phyloP scores from a whole-genome alignment of 192 early-diverging fungal genomes.

The Piromyces finnis region DNA sequence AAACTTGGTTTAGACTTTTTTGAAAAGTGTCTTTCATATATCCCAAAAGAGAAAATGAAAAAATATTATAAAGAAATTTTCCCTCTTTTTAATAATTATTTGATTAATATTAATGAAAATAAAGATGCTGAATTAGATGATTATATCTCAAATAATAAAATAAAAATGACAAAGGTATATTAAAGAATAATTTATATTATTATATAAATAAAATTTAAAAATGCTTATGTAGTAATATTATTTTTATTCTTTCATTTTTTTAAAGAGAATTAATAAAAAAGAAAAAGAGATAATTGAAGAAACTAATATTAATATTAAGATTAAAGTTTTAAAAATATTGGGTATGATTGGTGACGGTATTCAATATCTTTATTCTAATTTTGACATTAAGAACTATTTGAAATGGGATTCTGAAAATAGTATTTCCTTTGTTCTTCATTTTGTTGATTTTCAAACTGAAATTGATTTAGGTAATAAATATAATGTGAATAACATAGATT shows the following conservation, averaged over 20 bases:
- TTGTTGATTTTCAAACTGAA: constrained; percentile 41
- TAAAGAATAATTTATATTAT: no score
- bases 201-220: no score
- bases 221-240: no score
- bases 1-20: constrained; percentile 37
- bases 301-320: background rate
- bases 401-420: constrained; percentile 51
- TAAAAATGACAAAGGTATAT: background rate
- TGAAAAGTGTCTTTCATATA: constrained; percentile 24
- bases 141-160: background rate
- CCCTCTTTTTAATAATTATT: constrained; percentile 45
- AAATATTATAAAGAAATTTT: constrained; percentile 21
- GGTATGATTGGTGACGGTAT: background rate
- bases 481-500: background rate
- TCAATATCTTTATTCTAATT: background rate
- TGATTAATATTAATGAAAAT: constrained; percentile 13
- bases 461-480: constrained; percentile 35
- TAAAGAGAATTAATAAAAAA: background rate
- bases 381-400: background rate
- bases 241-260: no score
- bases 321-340: background rate
- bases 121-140: constrained; percentile 1
- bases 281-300: background rate
- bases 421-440: constrained; percentile 42
- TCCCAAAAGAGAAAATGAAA: constrained; percentile 6